Percentiles rank a stretch among this genome's conserved stretches.
Conservation (phyloP, 805 yeast genomes). For the Cyberlindnera nakhonratchasimensis region DNA sequence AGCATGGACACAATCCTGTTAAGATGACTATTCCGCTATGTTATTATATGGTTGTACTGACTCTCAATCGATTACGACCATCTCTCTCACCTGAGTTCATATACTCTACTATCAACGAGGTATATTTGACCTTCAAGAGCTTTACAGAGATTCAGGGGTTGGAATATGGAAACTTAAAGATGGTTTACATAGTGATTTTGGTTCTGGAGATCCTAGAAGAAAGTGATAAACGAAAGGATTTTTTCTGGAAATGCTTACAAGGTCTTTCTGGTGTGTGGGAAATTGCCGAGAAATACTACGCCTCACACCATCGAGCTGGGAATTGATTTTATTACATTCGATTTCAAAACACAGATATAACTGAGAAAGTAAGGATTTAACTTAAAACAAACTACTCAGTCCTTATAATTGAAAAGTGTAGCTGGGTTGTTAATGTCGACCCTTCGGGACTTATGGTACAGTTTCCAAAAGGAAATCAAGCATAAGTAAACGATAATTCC, state of each 20-base stretch:
- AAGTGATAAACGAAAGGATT: background rate
- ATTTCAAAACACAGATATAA: background rate
- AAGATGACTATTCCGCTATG: background rate
- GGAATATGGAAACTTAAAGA: background rate
- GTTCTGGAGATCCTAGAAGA: background rate
- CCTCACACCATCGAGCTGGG: too few relatives aligned
- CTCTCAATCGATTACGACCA: background rate
- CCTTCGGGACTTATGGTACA: background rate
- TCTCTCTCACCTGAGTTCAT: background rate
- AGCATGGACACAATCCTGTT: background rate
- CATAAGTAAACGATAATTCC: constrained; percentile 21
- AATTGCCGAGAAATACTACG: background rate
- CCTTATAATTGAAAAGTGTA: background rate
- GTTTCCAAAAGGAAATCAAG: background rate
- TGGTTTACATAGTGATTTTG: background rate
- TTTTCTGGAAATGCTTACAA: background rate
- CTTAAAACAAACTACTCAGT: background rate
- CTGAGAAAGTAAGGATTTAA: too few relatives aligned
- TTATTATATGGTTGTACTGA: background rate
- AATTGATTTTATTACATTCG: background rate
- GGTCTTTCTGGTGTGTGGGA: background rate
- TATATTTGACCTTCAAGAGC: background rate
- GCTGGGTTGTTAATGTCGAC: background rate
- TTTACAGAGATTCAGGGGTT: background rate
- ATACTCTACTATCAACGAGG: background rate